Evolutionary conservation across 208 protist species (phyloP), one percentile per base, ranked within the genome.

Genomic region (Strigomonas galati): DNA sequence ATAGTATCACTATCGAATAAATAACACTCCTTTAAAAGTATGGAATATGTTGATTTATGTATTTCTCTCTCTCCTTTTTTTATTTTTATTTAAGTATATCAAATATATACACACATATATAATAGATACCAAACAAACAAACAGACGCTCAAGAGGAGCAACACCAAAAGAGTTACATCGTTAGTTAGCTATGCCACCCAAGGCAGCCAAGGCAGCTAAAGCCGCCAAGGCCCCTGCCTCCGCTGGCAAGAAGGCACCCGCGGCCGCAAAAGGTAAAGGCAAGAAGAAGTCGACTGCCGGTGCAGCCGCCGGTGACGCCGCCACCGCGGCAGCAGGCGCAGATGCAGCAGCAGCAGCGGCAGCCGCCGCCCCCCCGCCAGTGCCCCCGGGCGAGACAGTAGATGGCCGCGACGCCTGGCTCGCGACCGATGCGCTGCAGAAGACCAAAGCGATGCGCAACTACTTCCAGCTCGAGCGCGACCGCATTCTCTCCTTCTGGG

Each of bases 391-490:
- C 65, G 65, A 62, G n/a, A 46, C 61, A 6, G 67, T 84, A 2
- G 84, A 96, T 51, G 88, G 80, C 23, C 80, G 78, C 7, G 81
- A 93, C 15, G 65, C 93, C 31, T 94, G 92, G 88, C 71, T 95
- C 49, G 92, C 92, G 21, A 96, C 89, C 1, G 91, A 96, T 63
- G 87, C 92, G 6, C 74, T 99, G 27, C 82, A 98, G 62, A 93
- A 97, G 72, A 91, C 96, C 23, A 89, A 96, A 56, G 87, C 94
- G 52, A 91, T 97, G 86, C 92, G 98, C 54, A 98, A 99, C 81
- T 98, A 97, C 76, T 98, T 97, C 75, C 97, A 99, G 82, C 76
- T 98, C 10, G 97, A 98, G 70, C 85, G 97, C 2, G 98, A 98
- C 71, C 94, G 97, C 62, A 96, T 99, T 59, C 84, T 96, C 54